phyloP scores from a whole-genome alignment of 2,329 filamentous ascomycete genomes.

The Hymenoscyphus scutula region DNA sequence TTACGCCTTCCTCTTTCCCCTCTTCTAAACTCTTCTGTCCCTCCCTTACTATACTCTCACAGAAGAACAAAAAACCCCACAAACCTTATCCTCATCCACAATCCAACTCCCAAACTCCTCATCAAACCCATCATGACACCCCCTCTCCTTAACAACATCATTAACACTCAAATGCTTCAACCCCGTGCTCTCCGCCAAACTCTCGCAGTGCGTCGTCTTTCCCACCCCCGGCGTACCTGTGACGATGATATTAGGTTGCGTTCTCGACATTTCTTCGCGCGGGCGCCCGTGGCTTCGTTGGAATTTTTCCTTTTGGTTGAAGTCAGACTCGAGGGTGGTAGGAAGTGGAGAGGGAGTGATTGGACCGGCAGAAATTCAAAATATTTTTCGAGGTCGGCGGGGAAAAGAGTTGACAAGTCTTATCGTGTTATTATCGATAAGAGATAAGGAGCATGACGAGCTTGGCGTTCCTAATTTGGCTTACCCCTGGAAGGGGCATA shows the following conservation, averaged over 20 bases:
- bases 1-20: neutral
- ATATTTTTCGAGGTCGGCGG: neutral
- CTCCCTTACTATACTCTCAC: neutral
- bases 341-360: neutral
- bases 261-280: constrained; percentile 34
- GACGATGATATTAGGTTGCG: constrained; percentile 82
- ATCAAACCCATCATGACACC: constrained; percentile 84
- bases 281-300: neutral
- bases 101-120: constrained; percentile 85
- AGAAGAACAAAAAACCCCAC: neutral
- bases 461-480: too few relatives aligned
- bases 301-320: neutral
- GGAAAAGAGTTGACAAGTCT: neutral
- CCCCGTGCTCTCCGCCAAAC: constrained; percentile 71
- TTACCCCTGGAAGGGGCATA: neutral
- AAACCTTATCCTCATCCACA: constrained; percentile 92
- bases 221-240: constrained; percentile 95
- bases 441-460: constrained; percentile 13
- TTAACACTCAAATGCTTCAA: constrained; percentile 86
- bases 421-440: constrained; percentile 12
- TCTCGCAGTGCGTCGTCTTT: constrained; percentile 89
- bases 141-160: constrained; percentile 83
- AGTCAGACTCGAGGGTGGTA: too few relatives aligned
- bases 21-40: neutral
- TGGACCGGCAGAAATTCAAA: neutral